Percentiles rank a stretch among this genome's conserved stretches.
Conservation (phyloP, 805 yeast genomes). For the Kurtzmaniella fragi region DNA sequence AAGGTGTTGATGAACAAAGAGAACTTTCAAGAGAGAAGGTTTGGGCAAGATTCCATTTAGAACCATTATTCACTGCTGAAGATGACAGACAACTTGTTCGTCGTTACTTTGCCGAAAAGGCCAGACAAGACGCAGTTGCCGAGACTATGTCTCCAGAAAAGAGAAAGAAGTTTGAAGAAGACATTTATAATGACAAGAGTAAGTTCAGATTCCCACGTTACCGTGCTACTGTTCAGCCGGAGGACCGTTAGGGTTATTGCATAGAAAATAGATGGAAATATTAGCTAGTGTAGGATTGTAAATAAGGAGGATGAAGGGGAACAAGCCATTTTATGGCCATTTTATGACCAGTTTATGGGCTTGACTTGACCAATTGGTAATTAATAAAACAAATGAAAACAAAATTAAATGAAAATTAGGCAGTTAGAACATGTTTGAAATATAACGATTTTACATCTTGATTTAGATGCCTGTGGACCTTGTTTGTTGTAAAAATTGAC, state of each 20-base stretch:
- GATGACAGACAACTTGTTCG: conserved; percentile 75
- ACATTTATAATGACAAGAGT: conserved; percentile 39
- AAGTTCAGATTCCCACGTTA: conserved; percentile 40
- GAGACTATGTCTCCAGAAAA: conserved; percentile 37
- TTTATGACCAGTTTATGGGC: no score
- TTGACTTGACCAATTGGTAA: no score
- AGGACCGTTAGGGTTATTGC: conserved; percentile 13
- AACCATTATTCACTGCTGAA: conserved; percentile 77
- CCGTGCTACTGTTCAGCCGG: conserved; percentile 36
- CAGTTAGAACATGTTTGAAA: no score
- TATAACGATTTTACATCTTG: no score
- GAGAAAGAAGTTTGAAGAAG: conserved; percentile 38
- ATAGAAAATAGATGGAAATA: neutral
- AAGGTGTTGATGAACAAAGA: conserved; percentile 69
- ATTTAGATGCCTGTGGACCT: no score
- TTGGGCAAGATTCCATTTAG: conserved; percentile 70
- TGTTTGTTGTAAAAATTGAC: no score
- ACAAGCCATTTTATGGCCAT: neutral
- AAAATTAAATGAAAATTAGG: no score
- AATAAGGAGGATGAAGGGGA: conserved; percentile 9
- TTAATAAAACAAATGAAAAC: no score
- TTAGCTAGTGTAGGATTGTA: conserved; percentile 9
- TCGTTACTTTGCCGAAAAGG: conserved; percentile 59
- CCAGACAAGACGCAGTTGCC: conserved; percentile 55
- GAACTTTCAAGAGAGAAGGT: conserved; percentile 71